Base-by-base conservation (phyloP, 805 yeast genomes). In the Saccharomycopsis sp. region DNA sequence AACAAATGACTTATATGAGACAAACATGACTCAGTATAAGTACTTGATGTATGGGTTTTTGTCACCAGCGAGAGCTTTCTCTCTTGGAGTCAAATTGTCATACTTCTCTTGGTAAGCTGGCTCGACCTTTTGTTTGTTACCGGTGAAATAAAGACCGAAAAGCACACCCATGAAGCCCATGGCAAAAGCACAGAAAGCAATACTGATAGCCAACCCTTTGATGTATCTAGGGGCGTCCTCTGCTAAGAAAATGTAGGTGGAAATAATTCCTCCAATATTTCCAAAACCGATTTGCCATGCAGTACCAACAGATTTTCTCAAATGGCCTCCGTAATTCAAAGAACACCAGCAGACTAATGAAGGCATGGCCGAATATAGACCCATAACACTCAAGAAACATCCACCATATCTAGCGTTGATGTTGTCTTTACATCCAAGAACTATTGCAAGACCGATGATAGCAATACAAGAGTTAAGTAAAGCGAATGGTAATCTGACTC, bases 221-320 rank as follows among this genome's bases (percentile, higher is more conserved):
- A 66, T 73, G 67, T 79, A 85, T 35, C 70, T 71, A n/a, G 90
- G 90, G 14, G 86, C 76, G 62, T 84, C 87, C 47, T 69, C 65
- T 47, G 78, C 64, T 51, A 80, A 73, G 72, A 81, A 85, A 20
- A 83, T 70, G 64, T 76, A 85, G 1, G 87, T 78, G 3, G 89
- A 73, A 58, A 85, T 77, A 64, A 85, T 84, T 60, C 89, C 89
- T 52, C 89, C 90, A 65, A 83, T 83, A 70, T 85, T 85, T 56
- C 89, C 90, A 65, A 85, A 84, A 0, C 89, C 89, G 65, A 85
- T 79, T 64, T 82, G 83, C 75, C 79, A 79, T 1, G 83, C 85
- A 9, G 85, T 73, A 8, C 82, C 83, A 14, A 80, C 81, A 54
- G 81, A 75, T 60, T 83, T 82, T 64, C 89, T 74, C 20, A 78